Conservation (phyloP, 192 early-diverging fungal genomes). For the Phycomyces nitens region DNA sequence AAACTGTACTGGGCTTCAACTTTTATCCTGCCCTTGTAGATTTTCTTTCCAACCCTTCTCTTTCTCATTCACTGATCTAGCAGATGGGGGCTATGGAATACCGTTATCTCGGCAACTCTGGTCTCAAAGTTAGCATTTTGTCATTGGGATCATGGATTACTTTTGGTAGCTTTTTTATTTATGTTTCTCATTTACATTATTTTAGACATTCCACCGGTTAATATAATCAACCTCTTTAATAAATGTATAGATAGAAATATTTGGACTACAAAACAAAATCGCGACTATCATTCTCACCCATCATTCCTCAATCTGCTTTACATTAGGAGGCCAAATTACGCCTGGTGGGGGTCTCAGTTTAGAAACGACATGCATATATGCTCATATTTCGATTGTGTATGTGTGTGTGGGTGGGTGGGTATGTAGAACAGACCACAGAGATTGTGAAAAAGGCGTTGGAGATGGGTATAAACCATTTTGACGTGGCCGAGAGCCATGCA, state of each 20-base stretch:
- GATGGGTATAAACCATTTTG: slow-evolving; percentile 77
- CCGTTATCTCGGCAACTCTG: slow-evolving; percentile 71
- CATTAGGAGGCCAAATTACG: slow-evolving; percentile 30
- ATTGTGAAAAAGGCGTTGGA: slow-evolving; percentile 69
- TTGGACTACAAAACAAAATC: too few species aligned
- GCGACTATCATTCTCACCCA: not conserved
- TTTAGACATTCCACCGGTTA: too few species aligned
- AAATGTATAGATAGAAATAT: too few species aligned
- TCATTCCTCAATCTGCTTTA: not conserved
- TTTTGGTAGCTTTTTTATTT: slow-evolving; percentile 47
- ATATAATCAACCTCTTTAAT: too few species aligned
- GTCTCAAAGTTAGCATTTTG: slow-evolving; percentile 71
- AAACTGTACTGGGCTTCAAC: too few species aligned
- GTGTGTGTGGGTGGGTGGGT: too few species aligned
- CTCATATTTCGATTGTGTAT: too few species aligned
- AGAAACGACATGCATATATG: too few species aligned
- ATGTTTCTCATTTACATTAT: not conserved
- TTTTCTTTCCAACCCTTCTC: too few species aligned
- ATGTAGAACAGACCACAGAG: slow-evolving; percentile 56
- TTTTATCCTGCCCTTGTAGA: too few species aligned
- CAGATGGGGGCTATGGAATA: slow-evolving; percentile 67
- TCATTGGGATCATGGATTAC: slow-evolving; percentile 74
- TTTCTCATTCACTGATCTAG: too few species aligned
- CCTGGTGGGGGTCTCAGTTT: slow-evolving; percentile 18
- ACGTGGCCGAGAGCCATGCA: slow-evolving; percentile 59